A percentile compares a stretch with the other conserved stretches of the same genome.
Conservation (phyloP, 345 rosid genomes). For the Heritiera fomes region DNA sequence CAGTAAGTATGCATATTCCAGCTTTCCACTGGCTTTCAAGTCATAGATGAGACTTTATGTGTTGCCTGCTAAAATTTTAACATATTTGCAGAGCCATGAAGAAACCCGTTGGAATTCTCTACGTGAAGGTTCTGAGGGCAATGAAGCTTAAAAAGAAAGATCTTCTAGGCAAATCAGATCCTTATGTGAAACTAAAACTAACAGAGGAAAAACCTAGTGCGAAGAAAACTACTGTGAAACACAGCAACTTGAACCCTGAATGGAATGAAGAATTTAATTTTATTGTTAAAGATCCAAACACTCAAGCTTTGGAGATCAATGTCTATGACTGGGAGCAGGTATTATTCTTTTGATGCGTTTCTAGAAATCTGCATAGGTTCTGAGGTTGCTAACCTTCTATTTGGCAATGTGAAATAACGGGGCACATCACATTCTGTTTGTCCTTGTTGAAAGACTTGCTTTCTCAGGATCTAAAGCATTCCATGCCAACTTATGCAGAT, state of each 20-base stretch:
- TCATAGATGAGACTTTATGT: slow-evolving; percentile 2
- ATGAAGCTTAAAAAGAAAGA: slow-evolving; percentile 83
- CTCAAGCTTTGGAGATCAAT: slow-evolving; percentile 59
- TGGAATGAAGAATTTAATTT: slow-evolving; percentile 90
- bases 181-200: slow-evolving; percentile 83
- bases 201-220: slow-evolving; percentile 70
- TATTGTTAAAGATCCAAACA: slow-evolving; percentile 73
- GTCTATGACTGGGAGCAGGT: slow-evolving; percentile 98
- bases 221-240: slow-evolving; percentile 81
- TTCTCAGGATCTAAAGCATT: neutral
- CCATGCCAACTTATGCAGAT: neutral
- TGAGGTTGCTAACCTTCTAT: neutral
- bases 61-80: neutral
- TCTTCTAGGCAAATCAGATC: slow-evolving; percentile 85
- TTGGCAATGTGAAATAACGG: neutral
- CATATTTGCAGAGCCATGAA: slow-evolving; percentile 55
- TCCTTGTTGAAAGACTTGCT: neutral
- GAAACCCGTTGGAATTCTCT: slow-evolving; percentile 84
- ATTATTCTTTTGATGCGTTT: neutral
- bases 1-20: slow-evolving; percentile 40
- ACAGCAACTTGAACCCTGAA: slow-evolving; percentile 86
- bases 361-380: too few relatives aligned
- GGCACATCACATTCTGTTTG: neutral
- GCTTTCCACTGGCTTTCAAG: slow-evolving; percentile 2
- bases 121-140: slow-evolving; percentile 69